Evolutionary conservation across 495 filamentous ascomycete species (phyloP), one percentile per base, ranked within the genome.

Genomic region (Corynascus novoguineensis): DNA sequence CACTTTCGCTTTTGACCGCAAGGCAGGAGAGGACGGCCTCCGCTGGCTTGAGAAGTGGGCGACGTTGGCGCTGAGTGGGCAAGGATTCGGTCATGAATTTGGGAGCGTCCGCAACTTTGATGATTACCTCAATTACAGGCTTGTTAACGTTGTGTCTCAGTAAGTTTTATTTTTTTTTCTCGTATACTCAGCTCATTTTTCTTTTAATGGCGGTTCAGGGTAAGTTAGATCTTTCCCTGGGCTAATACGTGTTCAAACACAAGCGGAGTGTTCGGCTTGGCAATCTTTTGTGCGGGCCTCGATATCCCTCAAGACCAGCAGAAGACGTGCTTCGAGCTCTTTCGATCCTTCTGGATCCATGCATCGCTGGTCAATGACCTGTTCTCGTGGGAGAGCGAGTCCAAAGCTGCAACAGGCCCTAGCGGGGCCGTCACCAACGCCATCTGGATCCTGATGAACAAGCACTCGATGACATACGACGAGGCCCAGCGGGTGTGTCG

Each of bases 101-200:
- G 49, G 28, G 8, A 40, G n/a, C n/a, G n/a, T 45, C 10, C 5
- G 17, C 1, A 29, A 48, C 22, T 12, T 59, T 9, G 56, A 59
- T 4, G 49, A 59, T 0, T 59, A 59, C 22, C 40, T 59, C n/a
- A 31, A 59, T 14, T 46, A 47, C n/a, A 15, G 56, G 4, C 21
- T 19, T 5, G 25, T 41, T 15, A 31, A 59, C 15, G 15, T 53
- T 12, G 8, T 22, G 4, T 15, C 56, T 0, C 19, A 19, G 56
- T 58, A 46, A 22, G 50, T 41, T 19, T 1, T 15, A 19, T 19
- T 25, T 28, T 4, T 49, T 29, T 1, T 19, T 19, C 3, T 24
- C 15, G 5, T n/a, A n/a, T n/a, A n/a, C n/a, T n/a, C n/a, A n/a
- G n/a, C n/a, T n/a, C n/a, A n/a, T n/a, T n/a, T n/a, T n/a, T n/a